These are phyloP conservation scores for Spathaspora sp. DNA, from an alignment of 805 yeast genomes.

Conservation along the genomic window DNA sequence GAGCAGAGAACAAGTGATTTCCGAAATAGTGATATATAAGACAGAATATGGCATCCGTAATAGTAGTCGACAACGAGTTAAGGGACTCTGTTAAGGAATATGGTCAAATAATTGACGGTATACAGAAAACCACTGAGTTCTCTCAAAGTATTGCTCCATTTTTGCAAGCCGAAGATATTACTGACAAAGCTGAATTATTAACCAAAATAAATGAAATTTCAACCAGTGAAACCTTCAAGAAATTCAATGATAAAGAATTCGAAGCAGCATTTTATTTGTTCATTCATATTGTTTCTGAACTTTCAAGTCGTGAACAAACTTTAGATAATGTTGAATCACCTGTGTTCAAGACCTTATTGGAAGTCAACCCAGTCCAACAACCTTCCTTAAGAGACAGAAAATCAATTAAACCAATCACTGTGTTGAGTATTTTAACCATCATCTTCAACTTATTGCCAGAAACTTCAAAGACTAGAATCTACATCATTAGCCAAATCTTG, in stretches of 20 bases:
- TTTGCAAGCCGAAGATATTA: slow-evolving; percentile 18
- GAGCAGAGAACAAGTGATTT: background rate
- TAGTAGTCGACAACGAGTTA: slow-evolving; percentile 41
- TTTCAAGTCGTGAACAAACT: slow-evolving; percentile 22
- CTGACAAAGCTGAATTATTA: slow-evolving; percentile 26
- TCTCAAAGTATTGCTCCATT: slow-evolving; percentile 16
- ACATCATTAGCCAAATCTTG: slow-evolving; percentile 29
- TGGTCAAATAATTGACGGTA: slow-evolving; percentile 33
- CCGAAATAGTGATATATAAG: background rate
- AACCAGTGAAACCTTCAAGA: slow-evolving; percentile 23
- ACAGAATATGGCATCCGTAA: slow-evolving; percentile 35
- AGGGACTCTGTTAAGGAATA: slow-evolving; percentile 38
- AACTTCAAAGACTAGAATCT: slow-evolving; percentile 26
- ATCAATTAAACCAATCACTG: slow-evolving; percentile 37
- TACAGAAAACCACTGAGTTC: slow-evolving; percentile 23
- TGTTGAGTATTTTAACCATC: slow-evolving; percentile 37
- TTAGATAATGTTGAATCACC: slow-evolving; percentile 21
- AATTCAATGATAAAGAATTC: slow-evolving; percentile 40
- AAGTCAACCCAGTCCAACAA: slow-evolving; percentile 30
- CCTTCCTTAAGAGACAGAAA: slow-evolving; percentile 43
- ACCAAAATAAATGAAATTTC: slow-evolving; percentile 24
- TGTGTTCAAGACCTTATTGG: slow-evolving; percentile 25
- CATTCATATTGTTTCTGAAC: slow-evolving; percentile 29
- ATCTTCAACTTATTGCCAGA: slow-evolving; percentile 40
- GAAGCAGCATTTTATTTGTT: slow-evolving; percentile 44